Conservation (phyloP, 169 alveolate genomes). For the Babesia sp. region DNA sequence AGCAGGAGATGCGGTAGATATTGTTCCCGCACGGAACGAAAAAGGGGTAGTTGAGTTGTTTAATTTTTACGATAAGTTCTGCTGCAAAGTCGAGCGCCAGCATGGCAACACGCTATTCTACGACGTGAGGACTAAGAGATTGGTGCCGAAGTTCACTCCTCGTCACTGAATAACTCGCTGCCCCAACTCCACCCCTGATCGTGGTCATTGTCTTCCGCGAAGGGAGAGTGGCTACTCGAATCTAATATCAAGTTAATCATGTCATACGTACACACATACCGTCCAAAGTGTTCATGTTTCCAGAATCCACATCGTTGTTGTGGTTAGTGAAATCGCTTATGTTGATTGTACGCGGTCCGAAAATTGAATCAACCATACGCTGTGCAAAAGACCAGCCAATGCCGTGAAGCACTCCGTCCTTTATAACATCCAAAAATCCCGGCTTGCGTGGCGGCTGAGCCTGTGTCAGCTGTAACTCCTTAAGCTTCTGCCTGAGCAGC, state of each 20-base stretch:
- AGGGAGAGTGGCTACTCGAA: conserved; percentile 24
- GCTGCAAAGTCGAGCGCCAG: conserved; percentile 31
- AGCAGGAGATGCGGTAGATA: conserved; percentile 41
- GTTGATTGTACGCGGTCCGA: conserved; percentile 51
- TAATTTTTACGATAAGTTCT: conserved; percentile 12
- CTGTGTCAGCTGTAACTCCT: conserved; percentile 37
- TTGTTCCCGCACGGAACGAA: not conserved
- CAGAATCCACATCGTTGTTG: not conserved
- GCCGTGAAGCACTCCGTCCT: conserved; percentile 57
- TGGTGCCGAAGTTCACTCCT: conserved; percentile 50
- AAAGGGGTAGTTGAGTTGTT: not conserved
- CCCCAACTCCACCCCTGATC: conserved; percentile 67
- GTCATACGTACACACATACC: not conserved
- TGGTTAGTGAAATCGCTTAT: conserved; percentile 2
- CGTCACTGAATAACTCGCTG: conserved; percentile 43
- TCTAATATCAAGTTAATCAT: not conserved
- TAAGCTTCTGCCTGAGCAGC: conserved; percentile 36
- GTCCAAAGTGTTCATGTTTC: not conserved
- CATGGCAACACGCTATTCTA: conserved; percentile 50
- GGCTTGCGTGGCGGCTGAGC: conserved; percentile 18
- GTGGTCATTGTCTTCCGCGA: conserved; percentile 35
- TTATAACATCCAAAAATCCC: conserved; percentile 33
- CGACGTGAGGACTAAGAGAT: conserved; percentile 27
- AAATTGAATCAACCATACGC: conserved; percentile 55
- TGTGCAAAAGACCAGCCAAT: conserved; percentile 59